These are phyloP conservation scores for Mortierella sp. DNA, from an alignment of 371 early-diverging fungal genomes.

Conservation along the genomic window DNA sequence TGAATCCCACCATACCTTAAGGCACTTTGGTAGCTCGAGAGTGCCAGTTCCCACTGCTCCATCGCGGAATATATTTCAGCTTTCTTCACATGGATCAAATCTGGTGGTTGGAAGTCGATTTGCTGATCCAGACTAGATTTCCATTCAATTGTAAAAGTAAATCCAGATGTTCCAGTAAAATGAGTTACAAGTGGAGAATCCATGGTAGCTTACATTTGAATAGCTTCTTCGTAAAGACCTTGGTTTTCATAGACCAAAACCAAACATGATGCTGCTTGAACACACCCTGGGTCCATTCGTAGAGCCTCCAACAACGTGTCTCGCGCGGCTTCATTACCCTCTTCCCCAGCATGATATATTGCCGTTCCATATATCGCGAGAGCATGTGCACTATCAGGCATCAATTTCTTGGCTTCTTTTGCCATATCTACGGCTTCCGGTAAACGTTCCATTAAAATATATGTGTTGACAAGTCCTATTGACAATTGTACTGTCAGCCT, in stretches of 20 bases:
- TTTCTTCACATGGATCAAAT: slow-evolving; percentile 20
- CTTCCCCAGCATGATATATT: slow-evolving; percentile 22
- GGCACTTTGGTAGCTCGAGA: slow-evolving; percentile 24
- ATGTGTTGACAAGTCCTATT: slow-evolving; percentile 31
- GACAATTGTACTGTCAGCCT: not conserved
- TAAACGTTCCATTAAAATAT: slow-evolving; percentile 26
- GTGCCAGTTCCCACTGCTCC: slow-evolving; percentile 36
- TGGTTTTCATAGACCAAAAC: slow-evolving; percentile 22
- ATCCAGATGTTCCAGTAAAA: not conserved
- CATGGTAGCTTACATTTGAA: slow-evolving; percentile 26
- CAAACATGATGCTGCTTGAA: slow-evolving; percentile 21
- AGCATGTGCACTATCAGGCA: slow-evolving; percentile 35
- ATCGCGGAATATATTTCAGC: slow-evolving; percentile 28
- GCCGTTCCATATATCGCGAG: slow-evolving; percentile 36
- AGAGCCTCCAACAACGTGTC: slow-evolving; percentile 22
- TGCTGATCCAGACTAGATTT: slow-evolving; percentile 34
- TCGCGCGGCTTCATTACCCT: slow-evolving; percentile 11
- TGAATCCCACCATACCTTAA: slow-evolving; percentile 14
- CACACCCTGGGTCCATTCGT: slow-evolving; percentile 32
- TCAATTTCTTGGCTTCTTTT: slow-evolving; percentile 22
- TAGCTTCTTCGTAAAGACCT: slow-evolving; percentile 24
- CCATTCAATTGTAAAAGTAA: not conserved
- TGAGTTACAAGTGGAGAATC: not conserved
- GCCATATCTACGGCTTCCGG: slow-evolving; percentile 25
- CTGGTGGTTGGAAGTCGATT: slow-evolving; percentile 35